phyloP scores from a whole-genome alignment of 1,139 yeast genomes.

The Sugiyamaella novakii region DNA sequence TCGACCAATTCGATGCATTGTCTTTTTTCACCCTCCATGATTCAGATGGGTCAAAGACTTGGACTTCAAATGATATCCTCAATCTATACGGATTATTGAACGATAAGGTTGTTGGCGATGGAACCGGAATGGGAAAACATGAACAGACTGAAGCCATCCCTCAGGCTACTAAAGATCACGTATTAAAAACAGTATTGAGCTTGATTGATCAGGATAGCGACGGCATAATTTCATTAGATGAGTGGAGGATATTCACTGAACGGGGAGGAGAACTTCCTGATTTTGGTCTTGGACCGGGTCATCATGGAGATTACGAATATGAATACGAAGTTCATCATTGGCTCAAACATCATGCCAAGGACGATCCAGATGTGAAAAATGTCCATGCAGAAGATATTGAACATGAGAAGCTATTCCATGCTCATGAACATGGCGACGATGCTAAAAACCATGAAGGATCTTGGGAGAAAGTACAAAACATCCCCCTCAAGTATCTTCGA shows the following conservation, averaged over 20 bases:
- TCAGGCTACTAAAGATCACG: constrained; percentile 56
- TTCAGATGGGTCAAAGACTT: constrained; percentile 49
- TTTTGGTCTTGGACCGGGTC: constrained; percentile 95
- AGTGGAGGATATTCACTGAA: constrained; percentile 65
- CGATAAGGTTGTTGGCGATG: constrained; percentile 77
- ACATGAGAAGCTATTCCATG: constrained; percentile 86
- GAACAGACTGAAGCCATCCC: constrained; percentile 62
- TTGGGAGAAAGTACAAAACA: constrained; percentile 42
- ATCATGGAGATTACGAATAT: constrained; percentile 89
- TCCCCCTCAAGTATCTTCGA: constrained; percentile 42
- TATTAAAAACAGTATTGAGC: constrained; percentile 55
- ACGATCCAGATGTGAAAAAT: constrained; percentile 77
- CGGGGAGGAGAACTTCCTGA: constrained; percentile 82
- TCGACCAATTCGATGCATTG: constrained; percentile 71
- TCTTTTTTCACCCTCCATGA: constrained; percentile 86
- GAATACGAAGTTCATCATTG: constrained; percentile 96
- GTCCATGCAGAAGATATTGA: constrained; percentile 89
- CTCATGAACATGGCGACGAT: constrained; percentile 73
- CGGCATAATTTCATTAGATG: constrained; percentile 63
- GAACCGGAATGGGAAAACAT: constrained; percentile 86
- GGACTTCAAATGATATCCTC: constrained; percentile 62
- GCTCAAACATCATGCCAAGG: constrained; percentile 77
- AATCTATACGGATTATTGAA: constrained; percentile 78
- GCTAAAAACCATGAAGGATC: constrained; percentile 44
- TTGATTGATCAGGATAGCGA: constrained; percentile 70